phyloP scores from a whole-genome alignment of 208 protist species.

The Phytomonas francai region DNA sequence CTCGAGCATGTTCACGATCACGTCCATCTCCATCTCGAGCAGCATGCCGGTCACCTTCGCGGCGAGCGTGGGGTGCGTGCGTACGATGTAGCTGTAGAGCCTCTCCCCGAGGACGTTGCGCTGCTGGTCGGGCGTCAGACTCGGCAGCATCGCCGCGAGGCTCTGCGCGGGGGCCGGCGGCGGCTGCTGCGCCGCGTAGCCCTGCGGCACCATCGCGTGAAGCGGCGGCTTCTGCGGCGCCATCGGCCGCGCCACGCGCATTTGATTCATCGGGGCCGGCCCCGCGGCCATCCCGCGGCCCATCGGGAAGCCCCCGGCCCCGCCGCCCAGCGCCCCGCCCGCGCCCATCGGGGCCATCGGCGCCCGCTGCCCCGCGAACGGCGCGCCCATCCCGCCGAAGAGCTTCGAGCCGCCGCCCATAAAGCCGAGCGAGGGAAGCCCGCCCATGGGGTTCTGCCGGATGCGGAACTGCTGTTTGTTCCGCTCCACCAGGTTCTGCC shows the following conservation, averaged over 20 bases:
- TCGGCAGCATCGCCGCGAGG: slow-evolving; percentile 58
- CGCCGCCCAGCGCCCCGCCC: slow-evolving; percentile 11
- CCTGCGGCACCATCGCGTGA: slow-evolving; percentile 50
- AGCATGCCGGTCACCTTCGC: slow-evolving; percentile 99
- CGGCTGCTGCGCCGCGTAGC: slow-evolving; percentile 34
- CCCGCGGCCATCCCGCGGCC: slow-evolving; percentile 18
- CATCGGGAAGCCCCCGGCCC: slow-evolving; percentile 30
- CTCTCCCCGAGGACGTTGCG: slow-evolving; percentile 95
- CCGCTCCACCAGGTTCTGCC: slow-evolving; percentile 90
- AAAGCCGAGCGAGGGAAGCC: slow-evolving; percentile 48
- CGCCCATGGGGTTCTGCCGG: slow-evolving; percentile 59
- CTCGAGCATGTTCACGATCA: slow-evolving; percentile 95
- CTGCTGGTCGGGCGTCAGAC: slow-evolving; percentile 78
- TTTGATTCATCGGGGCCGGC: slow-evolving; percentile 73
- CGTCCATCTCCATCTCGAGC: slow-evolving; percentile 95
- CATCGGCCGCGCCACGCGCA: slow-evolving; percentile 43
- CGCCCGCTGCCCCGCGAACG: slow-evolving; percentile 70
- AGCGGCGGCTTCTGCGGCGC: slow-evolving; percentile 50
- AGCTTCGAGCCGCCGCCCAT: slow-evolving; percentile 33
- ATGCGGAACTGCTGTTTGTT: slow-evolving; percentile 76
- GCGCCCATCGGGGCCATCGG: slow-evolving; percentile 66
- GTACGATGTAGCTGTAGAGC: slow-evolving; percentile 94
- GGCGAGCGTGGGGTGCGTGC: slow-evolving; percentile 76
- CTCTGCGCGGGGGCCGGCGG: slow-evolving; percentile 44
- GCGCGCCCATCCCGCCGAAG: slow-evolving; percentile 66